Conservation (phyloP, 805 yeast genomes). For the Candida odintsovae region DNA sequence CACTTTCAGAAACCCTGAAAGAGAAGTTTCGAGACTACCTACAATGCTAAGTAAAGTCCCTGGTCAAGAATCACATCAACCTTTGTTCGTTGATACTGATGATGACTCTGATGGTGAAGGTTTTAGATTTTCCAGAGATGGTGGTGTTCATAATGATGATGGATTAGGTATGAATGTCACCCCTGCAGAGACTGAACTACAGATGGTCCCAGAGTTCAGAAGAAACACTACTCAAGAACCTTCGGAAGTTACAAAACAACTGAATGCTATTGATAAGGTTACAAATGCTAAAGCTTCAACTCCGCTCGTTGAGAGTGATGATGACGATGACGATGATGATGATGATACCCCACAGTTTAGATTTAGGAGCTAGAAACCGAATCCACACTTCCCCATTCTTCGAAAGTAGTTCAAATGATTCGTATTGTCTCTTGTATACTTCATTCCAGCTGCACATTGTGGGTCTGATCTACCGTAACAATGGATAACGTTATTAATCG, state of each 20-base stretch:
- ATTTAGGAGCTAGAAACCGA: slow-evolving; percentile 21
- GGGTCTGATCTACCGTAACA: slow-evolving; percentile 66
- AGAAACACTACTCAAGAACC: slow-evolving; percentile 1
- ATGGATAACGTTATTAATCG: slow-evolving; percentile 57
- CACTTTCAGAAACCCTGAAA: neutral
- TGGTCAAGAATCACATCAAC: neutral
- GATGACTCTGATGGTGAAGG: slow-evolving; percentile 12
- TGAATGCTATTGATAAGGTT: neutral
- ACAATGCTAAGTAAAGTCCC: neutral
- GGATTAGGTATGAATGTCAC: slow-evolving; percentile 20
- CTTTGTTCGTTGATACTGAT: slow-evolving; percentile 12
- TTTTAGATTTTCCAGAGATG: slow-evolving; percentile 15
- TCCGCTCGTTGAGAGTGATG: neutral
- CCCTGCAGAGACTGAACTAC: slow-evolving; percentile 1
- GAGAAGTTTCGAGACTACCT: neutral
- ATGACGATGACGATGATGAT: slow-evolving; percentile 22
- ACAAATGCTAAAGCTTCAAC: neutral
- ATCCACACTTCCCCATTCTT: slow-evolving; percentile 24
- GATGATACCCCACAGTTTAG: slow-evolving; percentile 32
- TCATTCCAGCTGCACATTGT: slow-evolving; percentile 30
- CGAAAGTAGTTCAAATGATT: slow-evolving; percentile 25
- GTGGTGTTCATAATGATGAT: slow-evolving; percentile 12
- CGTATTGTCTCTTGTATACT: slow-evolving; percentile 14
- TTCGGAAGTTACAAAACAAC: neutral
- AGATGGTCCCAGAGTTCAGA: slow-evolving; percentile 16